phyloP scores from a whole-genome alignment of 2,329 filamentous ascomycete species.

The Paracoccidioides lutzii region DNA sequence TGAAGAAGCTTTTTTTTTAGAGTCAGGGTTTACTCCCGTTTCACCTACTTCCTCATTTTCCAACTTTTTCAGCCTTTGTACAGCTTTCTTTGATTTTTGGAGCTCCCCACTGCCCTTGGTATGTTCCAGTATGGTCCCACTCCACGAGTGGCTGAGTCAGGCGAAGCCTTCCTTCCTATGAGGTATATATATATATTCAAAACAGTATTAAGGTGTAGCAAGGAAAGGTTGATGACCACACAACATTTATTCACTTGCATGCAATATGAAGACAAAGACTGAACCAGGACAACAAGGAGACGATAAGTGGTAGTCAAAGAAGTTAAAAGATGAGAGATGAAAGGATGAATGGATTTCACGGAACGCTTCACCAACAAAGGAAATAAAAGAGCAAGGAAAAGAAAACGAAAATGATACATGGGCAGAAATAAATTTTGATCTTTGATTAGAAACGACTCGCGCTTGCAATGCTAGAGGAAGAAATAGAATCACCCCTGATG shows the following conservation, averaged over 20 bases:
- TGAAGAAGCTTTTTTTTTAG: background rate
- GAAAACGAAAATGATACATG: constrained; percentile 14
- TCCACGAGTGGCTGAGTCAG: background rate
- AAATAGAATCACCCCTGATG: constrained; percentile 14
- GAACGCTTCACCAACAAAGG: constrained; percentile 14
- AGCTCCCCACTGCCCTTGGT: background rate
- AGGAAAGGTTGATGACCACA: background rate
- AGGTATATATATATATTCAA: constrained; percentile 4
- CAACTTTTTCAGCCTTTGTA: background rate
- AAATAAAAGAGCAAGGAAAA: constrained; percentile 11
- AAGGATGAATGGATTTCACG: constrained; percentile 3
- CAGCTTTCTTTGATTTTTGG: background rate
- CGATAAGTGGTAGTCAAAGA: background rate
- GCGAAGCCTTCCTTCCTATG: background rate
- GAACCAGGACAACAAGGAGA: background rate
- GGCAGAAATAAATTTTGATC: constrained; percentile 5
- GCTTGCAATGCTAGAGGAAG: constrained; percentile 36
- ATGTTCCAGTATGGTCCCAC: background rate
- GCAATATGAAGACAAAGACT: background rate
- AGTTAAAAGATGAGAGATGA: background rate
- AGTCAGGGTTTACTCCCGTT: background rate
- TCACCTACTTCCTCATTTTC: background rate
- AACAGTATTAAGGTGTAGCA: constrained; percentile 1
- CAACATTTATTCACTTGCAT: constrained; percentile 3
- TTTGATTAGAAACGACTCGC: constrained; percentile 25